These are phyloP conservation scores for Dipteronia dyeriana DNA, from an alignment of 345 rosid species.

Conservation along the genomic window DNA sequence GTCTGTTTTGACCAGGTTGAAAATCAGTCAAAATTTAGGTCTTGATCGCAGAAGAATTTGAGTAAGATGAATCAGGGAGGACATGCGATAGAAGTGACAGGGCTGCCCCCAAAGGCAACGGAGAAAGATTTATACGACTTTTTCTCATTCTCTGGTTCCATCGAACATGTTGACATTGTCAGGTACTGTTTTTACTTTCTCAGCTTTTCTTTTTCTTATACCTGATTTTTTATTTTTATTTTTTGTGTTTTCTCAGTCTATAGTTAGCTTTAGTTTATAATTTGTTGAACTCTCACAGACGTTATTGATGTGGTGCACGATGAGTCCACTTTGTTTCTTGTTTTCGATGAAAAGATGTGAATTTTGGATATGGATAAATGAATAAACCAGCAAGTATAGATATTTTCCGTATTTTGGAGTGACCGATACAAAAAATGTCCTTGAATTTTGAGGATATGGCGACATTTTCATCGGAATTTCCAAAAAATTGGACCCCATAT, in stretches of 20 bases:
- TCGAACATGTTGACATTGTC: constrained; percentile 59
- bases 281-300: neutral
- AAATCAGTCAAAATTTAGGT: neutral
- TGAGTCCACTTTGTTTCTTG: no score
- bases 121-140: constrained; percentile 69
- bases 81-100: constrained; percentile 63
- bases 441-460: no score
- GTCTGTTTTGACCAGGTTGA: neutral
- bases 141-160: constrained; percentile 71
- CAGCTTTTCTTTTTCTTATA: neutral
- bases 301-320: no score
- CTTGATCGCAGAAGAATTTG: constrained; percentile 3
- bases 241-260: neutral
- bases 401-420: no score
- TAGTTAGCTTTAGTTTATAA: neutral
- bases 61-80: constrained; percentile 52
- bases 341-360: neutral
- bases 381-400: no score
- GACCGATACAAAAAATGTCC: no score
- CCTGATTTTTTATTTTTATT: no score
- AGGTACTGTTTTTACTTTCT: constrained; percentile 32
- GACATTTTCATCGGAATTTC: no score
- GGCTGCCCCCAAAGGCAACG: constrained; percentile 63
- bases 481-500: no score
- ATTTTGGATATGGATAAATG: neutral